These are phyloP conservation scores for Mortierella antarctica DNA, from an alignment of 192 early-diverging fungal genomes.

Conservation along the genomic window DNA sequence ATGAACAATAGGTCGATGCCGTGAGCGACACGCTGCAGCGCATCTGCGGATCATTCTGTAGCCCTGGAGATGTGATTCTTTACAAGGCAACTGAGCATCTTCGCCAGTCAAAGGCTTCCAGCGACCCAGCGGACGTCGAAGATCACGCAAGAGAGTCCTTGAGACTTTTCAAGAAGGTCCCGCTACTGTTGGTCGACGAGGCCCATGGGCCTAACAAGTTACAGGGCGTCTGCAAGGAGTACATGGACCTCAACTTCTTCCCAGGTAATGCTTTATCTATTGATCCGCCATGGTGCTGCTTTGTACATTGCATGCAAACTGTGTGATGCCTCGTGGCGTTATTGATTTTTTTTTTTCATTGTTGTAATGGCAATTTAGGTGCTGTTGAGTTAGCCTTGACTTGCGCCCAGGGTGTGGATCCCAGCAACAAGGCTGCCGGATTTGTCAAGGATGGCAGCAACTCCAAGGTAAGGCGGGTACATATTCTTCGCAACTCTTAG, in stretches of 20 bases:
- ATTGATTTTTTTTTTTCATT: conserved; percentile 4
- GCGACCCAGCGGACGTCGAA: conserved; percentile 57
- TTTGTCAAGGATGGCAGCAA: conserved; percentile 69
- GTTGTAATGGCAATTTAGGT: conserved; percentile 27
- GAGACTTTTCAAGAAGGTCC: conserved; percentile 47
- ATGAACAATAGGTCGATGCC: conserved; percentile 36
- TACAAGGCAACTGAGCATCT: conserved; percentile 72
- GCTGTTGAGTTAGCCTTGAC: conserved; percentile 65
- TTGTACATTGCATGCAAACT: not conserved
- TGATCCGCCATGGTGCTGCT: not conserved
- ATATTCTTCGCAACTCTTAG: too few relatives aligned
- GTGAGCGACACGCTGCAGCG: conserved; percentile 72
- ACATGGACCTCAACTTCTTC: conserved; percentile 56
- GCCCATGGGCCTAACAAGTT: conserved; percentile 57
- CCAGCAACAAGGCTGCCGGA: conserved; percentile 62
- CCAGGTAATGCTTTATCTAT: conserved; percentile 8
- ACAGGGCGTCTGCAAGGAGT: conserved; percentile 61
- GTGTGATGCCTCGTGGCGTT: not conserved
- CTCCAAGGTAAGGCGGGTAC: conserved; percentile 54
- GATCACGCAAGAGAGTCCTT: conserved; percentile 58
- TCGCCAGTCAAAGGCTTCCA: conserved; percentile 59
- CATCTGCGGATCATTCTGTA: conserved; percentile 74
- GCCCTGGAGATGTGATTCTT: conserved; percentile 69
- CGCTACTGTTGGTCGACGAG: conserved; percentile 60
- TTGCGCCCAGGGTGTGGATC: conserved; percentile 68